phyloP scores from a whole-genome alignment of 2,329 filamentous ascomycete genomes.

The Tolypocladium nubicola region DNA sequence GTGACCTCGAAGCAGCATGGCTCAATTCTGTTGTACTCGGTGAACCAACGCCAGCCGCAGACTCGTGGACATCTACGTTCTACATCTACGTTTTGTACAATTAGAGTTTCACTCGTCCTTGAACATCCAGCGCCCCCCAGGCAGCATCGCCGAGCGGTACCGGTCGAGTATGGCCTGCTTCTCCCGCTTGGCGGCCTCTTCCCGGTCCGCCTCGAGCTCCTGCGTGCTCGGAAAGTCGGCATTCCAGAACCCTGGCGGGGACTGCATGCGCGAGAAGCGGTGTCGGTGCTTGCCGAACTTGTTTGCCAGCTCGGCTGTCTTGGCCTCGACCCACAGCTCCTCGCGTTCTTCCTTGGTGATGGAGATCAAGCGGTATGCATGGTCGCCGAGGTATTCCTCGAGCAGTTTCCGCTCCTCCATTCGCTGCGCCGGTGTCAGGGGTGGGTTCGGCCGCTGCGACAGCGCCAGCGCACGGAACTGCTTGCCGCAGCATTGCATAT shows the following conservation, averaged over 20 bases:
- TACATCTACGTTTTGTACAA: neutral
- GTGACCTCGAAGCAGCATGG: neutral
- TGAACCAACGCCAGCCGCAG: neutral
- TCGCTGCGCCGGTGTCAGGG: slow-evolving; percentile 22
- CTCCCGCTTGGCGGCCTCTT: slow-evolving; percentile 53
- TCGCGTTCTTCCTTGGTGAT: slow-evolving; percentile 53
- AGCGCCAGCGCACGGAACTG: slow-evolving; percentile 57
- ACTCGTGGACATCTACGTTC: neutral
- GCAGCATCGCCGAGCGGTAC: slow-evolving; percentile 71
- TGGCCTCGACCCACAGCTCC: slow-evolving; percentile 64
- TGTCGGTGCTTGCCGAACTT: slow-evolving; percentile 69
- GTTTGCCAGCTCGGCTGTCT: slow-evolving; percentile 62
- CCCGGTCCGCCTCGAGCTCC: slow-evolving; percentile 56
- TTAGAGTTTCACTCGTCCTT: slow-evolving; percentile 54
- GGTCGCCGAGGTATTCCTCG: slow-evolving; percentile 46
- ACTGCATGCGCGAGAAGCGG: slow-evolving; percentile 56
- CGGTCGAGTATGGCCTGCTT: slow-evolving; percentile 58
- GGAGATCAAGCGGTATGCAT: slow-evolving; percentile 44
- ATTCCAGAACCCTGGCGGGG: slow-evolving; percentile 85
- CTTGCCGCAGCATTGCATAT: slow-evolving; percentile 66
- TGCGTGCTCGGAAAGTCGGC: slow-evolving; percentile 85
- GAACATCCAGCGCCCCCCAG: slow-evolving; percentile 69
- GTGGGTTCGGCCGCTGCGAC: slow-evolving; percentile 31
- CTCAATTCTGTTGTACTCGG: neutral
- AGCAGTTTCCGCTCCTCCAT: slow-evolving; percentile 39